A percentile compares a stretch with the other conserved stretches of the same genome.
These are phyloP conservation scores for Albifimbria verrucaria DNA, from an alignment of 2,329 filamentous ascomycete species.

Conservation along the genomic window DNA sequence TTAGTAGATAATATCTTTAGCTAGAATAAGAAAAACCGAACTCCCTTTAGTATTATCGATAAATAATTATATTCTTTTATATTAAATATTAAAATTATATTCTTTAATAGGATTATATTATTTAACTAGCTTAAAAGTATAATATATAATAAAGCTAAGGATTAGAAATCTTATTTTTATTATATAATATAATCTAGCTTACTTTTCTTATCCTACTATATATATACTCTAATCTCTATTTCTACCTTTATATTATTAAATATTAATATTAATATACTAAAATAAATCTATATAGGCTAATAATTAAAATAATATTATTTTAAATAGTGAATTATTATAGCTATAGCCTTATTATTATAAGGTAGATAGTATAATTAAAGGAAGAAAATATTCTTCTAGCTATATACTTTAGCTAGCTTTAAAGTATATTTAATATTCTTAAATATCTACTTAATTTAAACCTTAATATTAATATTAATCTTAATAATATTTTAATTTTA, in stretches of 20 bases:
- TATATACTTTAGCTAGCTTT: background rate
- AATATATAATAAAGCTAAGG: too few species aligned
- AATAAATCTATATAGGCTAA: too few species aligned
- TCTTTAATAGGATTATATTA: too few species aligned
- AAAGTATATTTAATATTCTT: background rate
- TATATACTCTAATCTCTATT: background rate
- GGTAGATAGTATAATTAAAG: background rate
- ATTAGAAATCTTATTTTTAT: too few species aligned
- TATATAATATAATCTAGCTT: too few species aligned
- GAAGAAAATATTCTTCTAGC: background rate
- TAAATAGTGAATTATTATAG: background rate
- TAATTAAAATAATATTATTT: background rate
- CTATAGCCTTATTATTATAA: background rate
- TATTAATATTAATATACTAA: too few species aligned
- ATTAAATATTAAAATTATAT: too few species aligned
- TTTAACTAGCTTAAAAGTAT: too few species aligned
- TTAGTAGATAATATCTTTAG: background rate
- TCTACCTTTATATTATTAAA: background rate
- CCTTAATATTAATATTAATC: slow-evolving; percentile 1
- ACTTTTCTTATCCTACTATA: background rate
- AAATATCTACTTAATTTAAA: background rate
- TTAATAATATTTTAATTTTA: background rate
- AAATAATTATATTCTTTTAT: background rate
- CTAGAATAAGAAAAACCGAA: background rate
- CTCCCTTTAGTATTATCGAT: background rate